Conservation (phyloP, 208 protist species). For the Leptomonas pyrrhocoris region DNA sequence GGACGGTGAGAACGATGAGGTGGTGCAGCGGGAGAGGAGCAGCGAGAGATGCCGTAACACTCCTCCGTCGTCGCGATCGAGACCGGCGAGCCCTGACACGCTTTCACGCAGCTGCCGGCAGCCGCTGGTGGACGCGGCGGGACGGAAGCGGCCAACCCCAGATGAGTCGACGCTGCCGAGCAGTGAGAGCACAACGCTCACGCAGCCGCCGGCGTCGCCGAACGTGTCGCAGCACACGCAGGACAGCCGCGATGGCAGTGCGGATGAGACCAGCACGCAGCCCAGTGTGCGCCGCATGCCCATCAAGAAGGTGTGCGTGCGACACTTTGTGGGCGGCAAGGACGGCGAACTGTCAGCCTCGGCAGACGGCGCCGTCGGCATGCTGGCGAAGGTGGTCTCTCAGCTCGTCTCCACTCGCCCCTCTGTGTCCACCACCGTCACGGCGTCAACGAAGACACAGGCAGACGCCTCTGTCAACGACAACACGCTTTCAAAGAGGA, state of each 20-base stretch:
- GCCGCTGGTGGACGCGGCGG: background rate
- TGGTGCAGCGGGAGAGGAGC: background rate
- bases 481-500: background rate
- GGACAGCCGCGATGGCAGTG: conserved; percentile 2
- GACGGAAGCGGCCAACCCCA: background rate
- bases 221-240: conserved; percentile 1
- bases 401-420: background rate
- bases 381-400: conserved; percentile 1
- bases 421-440: background rate
- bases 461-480: too few species aligned
- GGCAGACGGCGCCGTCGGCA: conserved; percentile 6
- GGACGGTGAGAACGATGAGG: background rate
- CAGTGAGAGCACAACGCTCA: background rate
- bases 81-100: background rate
- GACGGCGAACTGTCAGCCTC: background rate
- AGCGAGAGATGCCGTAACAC: background rate
- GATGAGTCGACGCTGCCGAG: background rate
- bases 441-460: background rate
- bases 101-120: too few species aligned
- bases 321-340: conserved; percentile 22
- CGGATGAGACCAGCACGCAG: background rate
- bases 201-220: conserved; percentile 3
- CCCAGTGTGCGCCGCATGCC: conserved; percentile 31
- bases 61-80: background rate
- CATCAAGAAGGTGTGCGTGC: conserved; percentile 38